Evolutionary conservation across 2,329 filamentous ascomycete genomes (phyloP).

Genomic region (Ilyonectria robusta): DNA sequence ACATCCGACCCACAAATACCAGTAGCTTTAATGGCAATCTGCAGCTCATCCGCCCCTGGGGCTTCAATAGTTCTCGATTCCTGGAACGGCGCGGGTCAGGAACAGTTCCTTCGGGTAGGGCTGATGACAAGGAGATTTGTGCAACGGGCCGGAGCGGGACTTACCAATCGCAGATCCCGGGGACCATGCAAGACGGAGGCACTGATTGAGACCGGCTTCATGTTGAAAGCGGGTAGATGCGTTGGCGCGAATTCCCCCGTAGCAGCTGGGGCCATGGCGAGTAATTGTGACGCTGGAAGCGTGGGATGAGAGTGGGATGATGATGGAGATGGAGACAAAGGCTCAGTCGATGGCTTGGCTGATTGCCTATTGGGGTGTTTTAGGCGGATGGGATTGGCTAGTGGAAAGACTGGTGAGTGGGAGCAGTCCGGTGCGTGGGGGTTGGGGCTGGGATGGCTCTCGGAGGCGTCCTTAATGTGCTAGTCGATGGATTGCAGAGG

Average conservation of each 20-base stretch:
- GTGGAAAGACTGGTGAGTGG: conserved; percentile 42
- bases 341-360: conserved; percentile 48
- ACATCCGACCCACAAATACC: conserved; percentile 80
- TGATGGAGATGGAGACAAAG: conserved; percentile 43
- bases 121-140: conserved; percentile 34
- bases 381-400: conserved; percentile 48
- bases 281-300: conserved; percentile 56
- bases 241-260: conserved; percentile 59
- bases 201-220: conserved; percentile 62
- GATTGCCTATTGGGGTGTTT: conserved; percentile 51
- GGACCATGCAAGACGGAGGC: conserved; percentile 72
- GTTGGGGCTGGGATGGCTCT: conserved; percentile 44
- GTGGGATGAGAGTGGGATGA: conserved; percentile 72
- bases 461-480: conserved; percentile 42
- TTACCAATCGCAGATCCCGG: conserved; percentile 70
- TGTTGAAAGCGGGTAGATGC: conserved; percentile 58
- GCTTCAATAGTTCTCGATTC: conserved; percentile 65
- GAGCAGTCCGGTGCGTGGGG: conserved; percentile 47
- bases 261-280: conserved; percentile 66
- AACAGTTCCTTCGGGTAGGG: conserved; percentile 39
- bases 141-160: conserved; percentile 39
- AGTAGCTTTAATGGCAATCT: conserved; percentile 75
- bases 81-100: conserved; percentile 52
- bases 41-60: conserved; percentile 68
- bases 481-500: conserved; percentile 35